Base-by-base conservation (phyloP, 192 early-diverging fungal genomes). In the Spinellus fusiger region DNA sequence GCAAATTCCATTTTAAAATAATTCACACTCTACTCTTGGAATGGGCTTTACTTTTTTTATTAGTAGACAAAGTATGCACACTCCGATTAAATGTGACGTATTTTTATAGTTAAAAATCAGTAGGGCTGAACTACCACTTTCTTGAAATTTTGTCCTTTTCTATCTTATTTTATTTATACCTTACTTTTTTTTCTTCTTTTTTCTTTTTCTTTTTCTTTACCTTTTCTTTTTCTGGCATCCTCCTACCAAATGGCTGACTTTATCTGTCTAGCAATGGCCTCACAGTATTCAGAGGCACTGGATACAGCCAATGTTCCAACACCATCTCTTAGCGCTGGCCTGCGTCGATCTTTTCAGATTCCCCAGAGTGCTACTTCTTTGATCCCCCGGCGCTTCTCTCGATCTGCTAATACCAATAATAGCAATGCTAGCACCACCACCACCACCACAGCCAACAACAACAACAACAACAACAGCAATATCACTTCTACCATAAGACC, bases 251-350 rank as follows among this genome's bases (percentile, higher is more conserved):
- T 65, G 63, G 63, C 32, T 26, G 64, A 66, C 34, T 55, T 50
- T 46, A 50, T 58, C 13, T 66, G 64, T 52, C 27, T 66, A 50
- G 64, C 56, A 13, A 66, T 66, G 64, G 46, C 49, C 3, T 35
- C 55, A 20, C 48, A 51, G 44, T 56, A 56, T 16, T 56, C 54
- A 18, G 54, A 56, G 29, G 23, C 18, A 22, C 44, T 22, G 18
- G 16, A 52, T n/a, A 25, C 25, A 25, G 26, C 15, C 13, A 23
- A n/a, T 25, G 25, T 13, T 46, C 9, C 52, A 54, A 9, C n/a
- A 54, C 15, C 52, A 1, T 22, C 44, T 7, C n/a, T n/a, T n/a
- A n/a, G n/a, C n/a, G n/a, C n/a, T n/a, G n/a, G n/a, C n/a, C n/a
- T n/a, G n/a, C n/a, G n/a, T n/a, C 18, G n/a, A n/a, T n/a, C n/a